Conservation (phyloP, 768 basidiomycete genomes). For the Boletus rubropictus region DNA sequence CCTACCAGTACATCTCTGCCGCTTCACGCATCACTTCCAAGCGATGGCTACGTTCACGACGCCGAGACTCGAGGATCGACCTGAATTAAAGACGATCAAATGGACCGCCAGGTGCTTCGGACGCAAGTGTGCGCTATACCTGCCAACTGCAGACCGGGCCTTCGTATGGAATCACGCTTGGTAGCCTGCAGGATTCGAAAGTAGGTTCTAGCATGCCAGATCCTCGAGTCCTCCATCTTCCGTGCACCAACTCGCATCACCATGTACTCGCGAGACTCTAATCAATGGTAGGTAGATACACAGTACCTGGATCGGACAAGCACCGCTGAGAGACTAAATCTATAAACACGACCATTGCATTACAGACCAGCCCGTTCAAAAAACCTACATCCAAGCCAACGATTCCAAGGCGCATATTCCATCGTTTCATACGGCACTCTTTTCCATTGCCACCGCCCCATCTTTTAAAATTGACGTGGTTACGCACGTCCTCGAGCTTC, state of each 20-base stretch:
- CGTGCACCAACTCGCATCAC: neutral
- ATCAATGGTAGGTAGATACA: neutral
- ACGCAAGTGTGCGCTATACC: no score
- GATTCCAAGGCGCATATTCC: neutral
- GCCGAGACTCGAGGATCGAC: no score
- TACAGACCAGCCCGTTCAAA: neutral
- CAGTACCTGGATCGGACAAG: neutral
- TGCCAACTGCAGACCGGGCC: neutral
- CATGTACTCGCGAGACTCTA: neutral
- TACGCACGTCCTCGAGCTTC: conserved; percentile 1
- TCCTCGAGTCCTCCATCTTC: neutral
- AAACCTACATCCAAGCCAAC: neutral
- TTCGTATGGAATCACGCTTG: neutral
- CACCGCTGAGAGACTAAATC: neutral
- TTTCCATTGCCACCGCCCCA: neutral
- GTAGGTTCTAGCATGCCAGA: neutral
- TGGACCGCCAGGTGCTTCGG: no score
- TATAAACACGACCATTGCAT: no score
- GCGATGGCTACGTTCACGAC: no score
- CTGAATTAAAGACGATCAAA: no score
- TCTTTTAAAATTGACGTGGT: neutral
- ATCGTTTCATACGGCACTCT: neutral
- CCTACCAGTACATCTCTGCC: no score
- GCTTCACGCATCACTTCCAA: no score
- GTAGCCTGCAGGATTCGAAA: neutral